These are phyloP conservation scores for Pezizomycotina sp. DNA, from an alignment of 2,329 filamentous ascomycete genomes.

Conservation along the genomic window DNA sequence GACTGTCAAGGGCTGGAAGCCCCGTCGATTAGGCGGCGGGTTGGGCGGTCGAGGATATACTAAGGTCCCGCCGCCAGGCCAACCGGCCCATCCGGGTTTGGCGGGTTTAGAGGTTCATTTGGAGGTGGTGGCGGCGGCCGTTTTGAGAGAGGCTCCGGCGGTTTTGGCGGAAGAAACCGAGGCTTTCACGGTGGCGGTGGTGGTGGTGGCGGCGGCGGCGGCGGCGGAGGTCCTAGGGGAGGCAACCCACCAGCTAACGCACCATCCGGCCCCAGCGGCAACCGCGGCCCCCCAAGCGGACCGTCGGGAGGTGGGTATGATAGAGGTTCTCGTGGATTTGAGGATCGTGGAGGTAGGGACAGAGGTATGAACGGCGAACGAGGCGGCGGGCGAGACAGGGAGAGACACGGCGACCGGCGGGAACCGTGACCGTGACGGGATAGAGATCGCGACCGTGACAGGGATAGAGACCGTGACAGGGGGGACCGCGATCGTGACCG, in stretches of 20 bases:
- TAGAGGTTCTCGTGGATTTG: conserved; percentile 12
- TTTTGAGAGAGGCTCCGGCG: conserved; percentile 38
- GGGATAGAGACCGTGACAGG: conserved; percentile 21
- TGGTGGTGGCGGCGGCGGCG: conserved; percentile 27
- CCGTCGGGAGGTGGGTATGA: conserved; percentile 26
- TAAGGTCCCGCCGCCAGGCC: conserved; percentile 60
- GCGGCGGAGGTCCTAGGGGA: conserved; percentile 40
- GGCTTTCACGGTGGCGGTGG: conserved; percentile 22
- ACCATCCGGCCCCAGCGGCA: conserved; percentile 44
- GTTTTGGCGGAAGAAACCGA: conserved; percentile 33
- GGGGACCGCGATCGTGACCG: conserved; percentile 13
- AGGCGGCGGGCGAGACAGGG: conserved; percentile 19
- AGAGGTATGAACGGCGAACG: conserved; percentile 20
- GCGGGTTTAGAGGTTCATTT: conserved; percentile 40
- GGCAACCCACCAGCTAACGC: conserved; percentile 39
- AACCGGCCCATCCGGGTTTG: conserved; percentile 44
- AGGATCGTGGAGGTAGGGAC: conserved; percentile 15
- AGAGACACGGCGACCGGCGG: conserved; percentile 22
- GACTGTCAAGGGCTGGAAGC: conserved; percentile 86
- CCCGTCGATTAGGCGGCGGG: conserved; percentile 77
- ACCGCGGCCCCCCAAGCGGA: conserved; percentile 32
- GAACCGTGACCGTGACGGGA: conserved; percentile 16
- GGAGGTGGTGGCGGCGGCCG: conserved; percentile 41
- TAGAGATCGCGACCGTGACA: conserved; percentile 20
- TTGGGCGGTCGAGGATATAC: conserved; percentile 88